Percentiles rank a stretch among this genome's conserved stretches.
Conservation (phyloP, 2,329 filamentous ascomycete species). For the Botryotinia narcissicola region DNA sequence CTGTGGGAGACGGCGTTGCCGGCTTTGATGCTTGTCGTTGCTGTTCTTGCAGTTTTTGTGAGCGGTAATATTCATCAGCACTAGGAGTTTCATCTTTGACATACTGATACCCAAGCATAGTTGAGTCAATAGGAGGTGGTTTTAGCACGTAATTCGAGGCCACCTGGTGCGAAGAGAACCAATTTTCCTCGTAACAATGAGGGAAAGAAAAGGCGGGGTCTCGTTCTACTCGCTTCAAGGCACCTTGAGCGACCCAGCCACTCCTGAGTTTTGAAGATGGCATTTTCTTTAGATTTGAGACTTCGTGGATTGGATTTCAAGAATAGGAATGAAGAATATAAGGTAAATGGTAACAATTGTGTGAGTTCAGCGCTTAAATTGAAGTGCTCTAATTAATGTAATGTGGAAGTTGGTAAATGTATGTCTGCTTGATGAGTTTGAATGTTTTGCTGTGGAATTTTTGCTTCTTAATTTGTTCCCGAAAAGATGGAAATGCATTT, state of each 20-base stretch:
- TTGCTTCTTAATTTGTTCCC: background rate
- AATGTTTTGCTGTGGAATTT: background rate
- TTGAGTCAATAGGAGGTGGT: background rate
- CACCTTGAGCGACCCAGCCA: background rate
- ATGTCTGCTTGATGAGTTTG: background rate
- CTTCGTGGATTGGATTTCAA: background rate
- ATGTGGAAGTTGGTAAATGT: background rate
- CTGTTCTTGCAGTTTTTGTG: too few relatives aligned
- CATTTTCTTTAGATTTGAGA: background rate
- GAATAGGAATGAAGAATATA: background rate
- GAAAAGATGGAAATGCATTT: background rate
- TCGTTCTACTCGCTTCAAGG: background rate
- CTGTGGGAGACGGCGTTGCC: background rate
- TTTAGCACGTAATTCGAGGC: background rate
- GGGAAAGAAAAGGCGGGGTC: background rate
- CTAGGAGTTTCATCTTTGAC: background rate
- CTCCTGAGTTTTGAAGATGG: background rate
- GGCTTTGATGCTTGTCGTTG: background rate
- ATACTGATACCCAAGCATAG: background rate
- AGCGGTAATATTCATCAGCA: background rate
- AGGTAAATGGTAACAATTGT: background rate
- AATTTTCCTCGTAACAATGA: background rate
- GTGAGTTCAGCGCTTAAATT: background rate
- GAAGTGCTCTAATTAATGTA: background rate
- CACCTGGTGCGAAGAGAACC: background rate